phyloP scores from a whole-genome alignment of 495 filamentous ascomycete genomes.

The Tuber indicum region DNA sequence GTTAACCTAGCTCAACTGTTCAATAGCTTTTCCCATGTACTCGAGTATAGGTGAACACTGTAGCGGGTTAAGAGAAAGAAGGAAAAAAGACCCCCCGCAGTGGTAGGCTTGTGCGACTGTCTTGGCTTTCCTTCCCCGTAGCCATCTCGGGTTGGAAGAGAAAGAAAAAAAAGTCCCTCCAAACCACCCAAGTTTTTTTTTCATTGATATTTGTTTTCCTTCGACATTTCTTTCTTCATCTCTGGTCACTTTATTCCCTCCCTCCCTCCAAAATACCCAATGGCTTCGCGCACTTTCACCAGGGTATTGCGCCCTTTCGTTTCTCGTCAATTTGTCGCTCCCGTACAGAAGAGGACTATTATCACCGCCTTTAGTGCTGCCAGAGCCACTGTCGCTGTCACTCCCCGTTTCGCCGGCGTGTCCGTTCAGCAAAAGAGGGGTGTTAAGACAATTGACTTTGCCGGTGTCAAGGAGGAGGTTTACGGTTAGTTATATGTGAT shows the following conservation, averaged over 20 bases:
- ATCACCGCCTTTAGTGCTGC: conserved; percentile 58
- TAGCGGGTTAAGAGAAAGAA: no score
- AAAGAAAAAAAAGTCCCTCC: neutral
- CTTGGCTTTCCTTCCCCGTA: neutral
- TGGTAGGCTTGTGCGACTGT: neutral
- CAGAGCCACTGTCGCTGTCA: conserved; percentile 51
- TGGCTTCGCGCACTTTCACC: conserved; percentile 79
- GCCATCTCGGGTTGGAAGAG: neutral
- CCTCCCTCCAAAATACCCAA: conserved; percentile 45
- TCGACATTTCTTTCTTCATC: neutral
- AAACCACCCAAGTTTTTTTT: neutral
- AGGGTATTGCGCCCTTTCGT: conserved; percentile 71
- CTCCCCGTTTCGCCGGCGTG: conserved; percentile 49
- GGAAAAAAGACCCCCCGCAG: neutral
- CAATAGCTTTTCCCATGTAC: no score
- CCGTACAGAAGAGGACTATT: conserved; percentile 63
- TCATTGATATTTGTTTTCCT: neutral
- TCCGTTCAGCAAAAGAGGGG: conserved; percentile 58
- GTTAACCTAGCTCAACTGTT: no score
- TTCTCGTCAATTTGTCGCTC: conserved; percentile 64
- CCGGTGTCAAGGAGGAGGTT: conserved; percentile 83
- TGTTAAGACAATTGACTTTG: conserved; percentile 89
- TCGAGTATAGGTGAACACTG: neutral
- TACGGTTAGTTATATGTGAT: conserved; percentile 57
- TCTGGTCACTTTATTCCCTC: neutral